Base-by-base conservation (phyloP, 805 yeast genomes). In the Nakazawaea peltata region DNA sequence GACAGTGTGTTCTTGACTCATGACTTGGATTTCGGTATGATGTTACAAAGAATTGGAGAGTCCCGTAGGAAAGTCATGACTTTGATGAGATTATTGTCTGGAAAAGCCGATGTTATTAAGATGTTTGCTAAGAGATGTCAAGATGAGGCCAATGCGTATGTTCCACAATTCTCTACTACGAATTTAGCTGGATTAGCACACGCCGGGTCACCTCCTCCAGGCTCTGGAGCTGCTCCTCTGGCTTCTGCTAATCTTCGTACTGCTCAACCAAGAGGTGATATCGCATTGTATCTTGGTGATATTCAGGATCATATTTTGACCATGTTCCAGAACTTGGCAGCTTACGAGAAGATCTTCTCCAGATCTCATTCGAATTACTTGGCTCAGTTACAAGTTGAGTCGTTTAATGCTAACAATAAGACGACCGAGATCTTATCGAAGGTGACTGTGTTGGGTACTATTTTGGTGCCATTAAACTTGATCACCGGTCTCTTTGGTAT, bases 301-400 rank as follows among this genome's bases (percentile, higher is more conserved):
- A 88, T 88, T 53, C 96, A 87, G 61, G 97, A 88, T 68, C 97
- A 88, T 71, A 82, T 90, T 50, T 78, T 88, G 40, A 90, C 97
- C 13, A 90, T 90, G 97, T 82, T 77, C 58, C 96, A 87, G 61
- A 88, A 86, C 51, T 68, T 90, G 53, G 59, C 80, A 28, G 83
- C 94, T 3, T 88, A 86, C 53, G 98, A 90, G 54, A 88, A 88
- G 69, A 90, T 90, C 49, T 81, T 90, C 53, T 78, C 94, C 30
- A 72, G 97, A 46, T 81, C 94, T 2, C 97, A 90, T 55, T 71
- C 95, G 13, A 90, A 88, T 51, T 90, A 90, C 56, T 65, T 90
- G 54, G 96, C 97, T 0, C 96, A 87, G 51, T 64, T 90, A 46
- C 97, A 88, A 59, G 96, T 90, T 28, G 94, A 86, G 57, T 81